phyloP scores from a whole-genome alignment of 805 yeast genomes.

The Monosporozyma unispora region DNA sequence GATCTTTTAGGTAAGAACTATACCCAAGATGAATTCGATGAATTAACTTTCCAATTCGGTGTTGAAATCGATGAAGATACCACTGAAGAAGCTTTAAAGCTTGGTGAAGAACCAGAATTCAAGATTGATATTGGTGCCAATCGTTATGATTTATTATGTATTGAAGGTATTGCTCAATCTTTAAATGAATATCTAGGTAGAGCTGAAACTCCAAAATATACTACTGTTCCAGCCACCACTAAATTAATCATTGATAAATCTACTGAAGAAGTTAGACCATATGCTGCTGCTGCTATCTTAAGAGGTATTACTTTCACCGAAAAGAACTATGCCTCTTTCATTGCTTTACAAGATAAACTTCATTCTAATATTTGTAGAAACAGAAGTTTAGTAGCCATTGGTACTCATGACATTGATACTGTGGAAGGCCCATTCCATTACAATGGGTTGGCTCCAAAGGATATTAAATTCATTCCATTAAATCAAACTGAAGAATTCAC shows the following conservation, averaged over 20 bases:
- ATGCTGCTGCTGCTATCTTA: slow-evolving; percentile 89
- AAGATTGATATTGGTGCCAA: slow-evolving; percentile 97
- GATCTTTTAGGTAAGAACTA: slow-evolving; percentile 61
- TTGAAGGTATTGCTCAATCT: slow-evolving; percentile 96
- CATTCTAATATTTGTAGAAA: slow-evolving; percentile 95
- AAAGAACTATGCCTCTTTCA: slow-evolving; percentile 87
- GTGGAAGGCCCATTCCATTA: slow-evolving; percentile 77
- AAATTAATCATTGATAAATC: slow-evolving; percentile 67
- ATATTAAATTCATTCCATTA: slow-evolving; percentile 65
- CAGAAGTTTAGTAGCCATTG: slow-evolving; percentile 95
- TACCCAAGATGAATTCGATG: slow-evolving; percentile 90
- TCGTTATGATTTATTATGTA: slow-evolving; percentile 95
- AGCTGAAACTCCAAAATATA: slow-evolving; percentile 54
- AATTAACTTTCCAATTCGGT: slow-evolving; percentile 94
- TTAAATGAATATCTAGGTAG: slow-evolving; percentile 82
- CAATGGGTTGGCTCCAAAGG: slow-evolving; percentile 73
- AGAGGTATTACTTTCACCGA: slow-evolving; percentile 75
- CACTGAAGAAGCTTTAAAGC: slow-evolving; percentile 45
- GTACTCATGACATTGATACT: slow-evolving; percentile 90
- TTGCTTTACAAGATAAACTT: slow-evolving; percentile 89
- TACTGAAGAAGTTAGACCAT: slow-evolving; percentile 73
- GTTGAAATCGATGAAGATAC: slow-evolving; percentile 97
- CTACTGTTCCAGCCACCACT: slow-evolving; percentile 52
- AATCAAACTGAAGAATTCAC: slow-evolving; percentile 61
- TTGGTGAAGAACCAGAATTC: slow-evolving; percentile 70